Base-by-base conservation (phyloP, 2,329 filamentous ascomycete genomes). In the Trichoderma sp. region DNA sequence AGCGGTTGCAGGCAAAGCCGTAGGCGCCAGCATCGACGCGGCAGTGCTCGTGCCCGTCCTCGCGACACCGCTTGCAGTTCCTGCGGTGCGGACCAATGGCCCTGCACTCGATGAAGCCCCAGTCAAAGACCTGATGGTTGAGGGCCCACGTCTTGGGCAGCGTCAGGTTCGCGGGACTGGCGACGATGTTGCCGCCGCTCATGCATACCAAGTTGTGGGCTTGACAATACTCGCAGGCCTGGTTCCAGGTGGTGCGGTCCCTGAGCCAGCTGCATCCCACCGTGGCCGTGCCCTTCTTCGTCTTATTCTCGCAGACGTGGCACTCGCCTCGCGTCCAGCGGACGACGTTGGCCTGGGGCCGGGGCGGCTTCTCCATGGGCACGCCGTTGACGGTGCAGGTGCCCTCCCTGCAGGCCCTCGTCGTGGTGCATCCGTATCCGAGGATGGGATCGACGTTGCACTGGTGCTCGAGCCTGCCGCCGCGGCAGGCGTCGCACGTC, bases 391-490 rank as follows among this genome's bases (percentile, higher is more conserved):
- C 30, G 3, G 21, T 21, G 50, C 67, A 67, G 1, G 26, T 17
- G 17, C 48, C 50, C 1, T 58, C 58, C 44, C 64, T 66, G 63
- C 72, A 74, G 3, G 24, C 41, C 17, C 50, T 65, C 54, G 51
- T 63, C 2, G 39, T 3, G 5, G 43, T 63, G 55, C 72, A 74
- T 6, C 52, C 47, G 21, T 68, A 68, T 0, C 64, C 56, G 21
- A 74, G 59, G 14, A 63, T 64, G 5, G 71, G 58, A 30, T 73
- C 72, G 19, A 69, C 69, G 57, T 74, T 72, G 47, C 72, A 74
- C 3, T 50, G 45, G 6, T 59, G 30, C 5, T 6, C 43, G 2
- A n/a, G 15, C 21, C 24, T 61, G 14, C 48, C 34, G 19, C 15
- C 44, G 24, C 45, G 51, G 55, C 71, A 73, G 2, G 45, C 43